phyloP scores from a whole-genome alignment of 495 filamentous ascomycete genomes.

The Oleoguttula mirabilis region DNA sequence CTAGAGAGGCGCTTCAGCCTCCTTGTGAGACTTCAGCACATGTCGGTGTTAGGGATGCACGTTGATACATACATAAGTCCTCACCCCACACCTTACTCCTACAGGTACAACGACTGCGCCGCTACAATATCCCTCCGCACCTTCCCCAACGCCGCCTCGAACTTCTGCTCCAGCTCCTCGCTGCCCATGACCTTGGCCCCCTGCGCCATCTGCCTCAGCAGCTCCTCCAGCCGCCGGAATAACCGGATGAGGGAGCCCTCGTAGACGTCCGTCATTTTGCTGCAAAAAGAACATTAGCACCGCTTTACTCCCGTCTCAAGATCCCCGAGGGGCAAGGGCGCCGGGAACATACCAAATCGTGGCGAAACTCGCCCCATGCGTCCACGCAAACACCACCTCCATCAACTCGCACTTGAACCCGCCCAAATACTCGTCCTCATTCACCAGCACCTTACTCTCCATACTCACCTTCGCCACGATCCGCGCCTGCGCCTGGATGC shows the following conservation, averaged over 20 bases:
- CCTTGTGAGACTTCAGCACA: neutral
- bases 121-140: constrained; percentile 86
- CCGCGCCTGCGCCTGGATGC: constrained; percentile 73
- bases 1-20: too few species aligned
- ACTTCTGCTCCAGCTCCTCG: constrained; percentile 80
- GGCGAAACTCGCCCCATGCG: constrained; percentile 82
- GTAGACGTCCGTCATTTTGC: constrained; percentile 97
- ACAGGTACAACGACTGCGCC: constrained; percentile 84
- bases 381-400: constrained; percentile 91
- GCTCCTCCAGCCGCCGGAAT: constrained; percentile 88
- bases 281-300: constrained; percentile 31
- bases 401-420: constrained; percentile 87
- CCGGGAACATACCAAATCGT: constrained; percentile 69
- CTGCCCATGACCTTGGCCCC: constrained; percentile 95
- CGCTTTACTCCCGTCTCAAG: too few species aligned
- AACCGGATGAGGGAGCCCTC: constrained; percentile 92
- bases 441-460: constrained; percentile 81
- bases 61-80: neutral
- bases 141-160: constrained; percentile 71
- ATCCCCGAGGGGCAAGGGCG: too few species aligned
- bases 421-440: constrained; percentile 82
- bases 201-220: constrained; percentile 95
- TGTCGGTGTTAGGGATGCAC: neutral
- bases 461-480: constrained; percentile 82
- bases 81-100: neutral